Evolutionary conservation across 2,329 filamentous ascomycete genomes (phyloP).

Genomic region (Rhinocladiella mackenziei): DNA sequence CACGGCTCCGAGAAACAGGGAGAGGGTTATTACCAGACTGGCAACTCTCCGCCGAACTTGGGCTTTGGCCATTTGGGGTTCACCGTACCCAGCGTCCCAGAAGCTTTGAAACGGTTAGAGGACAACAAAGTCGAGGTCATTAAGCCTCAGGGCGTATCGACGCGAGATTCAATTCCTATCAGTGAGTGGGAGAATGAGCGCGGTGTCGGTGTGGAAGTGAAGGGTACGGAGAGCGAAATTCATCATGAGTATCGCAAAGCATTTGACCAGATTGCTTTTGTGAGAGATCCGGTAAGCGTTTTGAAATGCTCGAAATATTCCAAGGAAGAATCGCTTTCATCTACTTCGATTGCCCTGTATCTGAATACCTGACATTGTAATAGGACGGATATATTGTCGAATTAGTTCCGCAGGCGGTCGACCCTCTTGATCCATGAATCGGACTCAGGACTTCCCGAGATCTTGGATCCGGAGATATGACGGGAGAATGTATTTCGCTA

Average conservation of each 20-base stretch:
- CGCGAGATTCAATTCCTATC: slow-evolving; percentile 33
- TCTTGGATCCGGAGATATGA: too few relatives aligned
- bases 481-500: too few relatives aligned
- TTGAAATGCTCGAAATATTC: not conserved
- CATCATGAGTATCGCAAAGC: slow-evolving; percentile 36
- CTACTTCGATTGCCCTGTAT: not conserved
- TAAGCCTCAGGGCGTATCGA: slow-evolving; percentile 34
- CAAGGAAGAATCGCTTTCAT: not conserved
- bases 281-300: slow-evolving; percentile 38
- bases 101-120: slow-evolving; percentile 33
- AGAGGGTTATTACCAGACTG: slow-evolving; percentile 29
- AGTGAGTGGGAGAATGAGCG: slow-evolving; percentile 36
- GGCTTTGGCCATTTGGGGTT: slow-evolving; percentile 41
- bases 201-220: slow-evolving; percentile 33
- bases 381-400: slow-evolving; percentile 8
- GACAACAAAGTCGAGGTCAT: slow-evolving; percentile 33
- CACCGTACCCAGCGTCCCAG: slow-evolving; percentile 37
- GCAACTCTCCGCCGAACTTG: slow-evolving; percentile 36
- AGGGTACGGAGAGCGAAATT: slow-evolving; percentile 29
- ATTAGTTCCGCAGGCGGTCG: slow-evolving; percentile 1
- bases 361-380: not conserved
- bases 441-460: not conserved
- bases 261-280: slow-evolving; percentile 38
- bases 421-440: slow-evolving; percentile 2
- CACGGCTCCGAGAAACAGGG: slow-evolving; percentile 35